Evolutionary conservation across 768 basidiomycete species (phyloP), one percentile per base, ranked within the genome.

Genomic region (Panaeolus papilionaceus): DNA sequence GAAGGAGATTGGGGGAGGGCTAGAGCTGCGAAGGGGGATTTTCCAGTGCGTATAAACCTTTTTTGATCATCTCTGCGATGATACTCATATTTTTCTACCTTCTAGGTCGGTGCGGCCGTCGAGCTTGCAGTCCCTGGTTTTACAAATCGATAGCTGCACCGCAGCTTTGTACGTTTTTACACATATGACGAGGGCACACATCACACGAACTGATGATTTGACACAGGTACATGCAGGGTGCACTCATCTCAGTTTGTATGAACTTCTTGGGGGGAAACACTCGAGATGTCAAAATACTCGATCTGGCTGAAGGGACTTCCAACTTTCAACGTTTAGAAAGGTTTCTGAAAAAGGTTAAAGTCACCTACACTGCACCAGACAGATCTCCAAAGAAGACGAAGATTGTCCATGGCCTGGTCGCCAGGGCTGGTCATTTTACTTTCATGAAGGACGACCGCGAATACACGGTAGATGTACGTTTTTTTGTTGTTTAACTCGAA

Each of bases 21-120:
- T 88, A 0, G 83, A 85, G 44, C 66, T 88, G 0, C 82, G 84
- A 76, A 76, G 81, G 8, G 87, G 87, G 0, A 85, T 79, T 49
- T 87, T 82, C 65, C 85, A 86, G 87, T 87, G 65, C 37, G 82
- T 6, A 39, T 33, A n/a, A 3, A 51, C 37, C 49, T 1, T 2
- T 1, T 2, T 12, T 11, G 54, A 23, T 44, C 28, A 38, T 44
- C 33, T n/a, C 18, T 45, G 1, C 7, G 14, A 14, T 33, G n/a
- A 6, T 69, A 14, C 51, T 42, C 38, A 16, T 10, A 63, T 5
- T 7, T 16, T 65, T 23, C 20, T 20, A 16, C 23, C 40, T 33
- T 44, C 8, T 58, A 86, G 85, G 68, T 85, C 83, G 54, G 83
- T 87, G 44, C 80, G 86, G 0, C 85, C 84, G 0, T 76, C 81